Evolutionary conservation across 228 moss, liverwort and hornwort species (phyloP).

Genomic region (Sphagnum fallax): DNA sequence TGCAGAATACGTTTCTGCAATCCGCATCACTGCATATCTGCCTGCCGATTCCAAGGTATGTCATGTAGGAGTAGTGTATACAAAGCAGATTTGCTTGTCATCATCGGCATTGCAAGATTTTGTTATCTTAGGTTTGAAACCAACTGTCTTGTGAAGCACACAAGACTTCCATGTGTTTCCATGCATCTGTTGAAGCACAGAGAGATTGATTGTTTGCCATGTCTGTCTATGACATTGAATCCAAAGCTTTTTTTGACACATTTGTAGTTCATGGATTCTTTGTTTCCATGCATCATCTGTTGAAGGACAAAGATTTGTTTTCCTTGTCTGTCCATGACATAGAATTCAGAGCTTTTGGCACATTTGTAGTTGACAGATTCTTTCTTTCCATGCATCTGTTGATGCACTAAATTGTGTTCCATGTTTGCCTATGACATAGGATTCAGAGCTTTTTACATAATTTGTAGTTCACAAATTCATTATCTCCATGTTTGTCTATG

Average conservation of each 20-base stretch:
- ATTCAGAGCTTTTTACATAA: neutral
- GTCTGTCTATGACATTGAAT: too few species aligned
- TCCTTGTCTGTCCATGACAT: neutral
- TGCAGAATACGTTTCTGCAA: conserved; percentile 21
- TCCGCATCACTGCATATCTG: conserved; percentile 29
- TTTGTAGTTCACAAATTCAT: neutral
- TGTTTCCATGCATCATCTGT: too few species aligned
- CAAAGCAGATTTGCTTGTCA: neutral
- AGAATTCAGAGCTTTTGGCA: too few species aligned
- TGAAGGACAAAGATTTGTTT: neutral
- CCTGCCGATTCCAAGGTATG: conserved; percentile 21
- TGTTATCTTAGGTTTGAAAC: neutral
- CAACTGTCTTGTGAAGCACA: neutral
- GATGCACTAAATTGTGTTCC: too few species aligned
- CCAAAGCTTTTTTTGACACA: too few species aligned
- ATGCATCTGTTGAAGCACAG: too few species aligned
- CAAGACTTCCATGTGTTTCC: too few species aligned
- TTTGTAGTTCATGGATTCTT: too few species aligned
- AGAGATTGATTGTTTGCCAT: too few species aligned
- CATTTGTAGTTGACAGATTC: too few species aligned
- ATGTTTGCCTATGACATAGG: too few species aligned
- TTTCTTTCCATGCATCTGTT: too few species aligned
- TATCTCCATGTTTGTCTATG: neutral
- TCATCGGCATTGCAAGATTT: neutral
- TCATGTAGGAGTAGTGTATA: neutral